These are phyloP conservation scores for Venturia nashicola DNA, from an alignment of 2,329 filamentous ascomycete species.

Conservation along the genomic window DNA sequence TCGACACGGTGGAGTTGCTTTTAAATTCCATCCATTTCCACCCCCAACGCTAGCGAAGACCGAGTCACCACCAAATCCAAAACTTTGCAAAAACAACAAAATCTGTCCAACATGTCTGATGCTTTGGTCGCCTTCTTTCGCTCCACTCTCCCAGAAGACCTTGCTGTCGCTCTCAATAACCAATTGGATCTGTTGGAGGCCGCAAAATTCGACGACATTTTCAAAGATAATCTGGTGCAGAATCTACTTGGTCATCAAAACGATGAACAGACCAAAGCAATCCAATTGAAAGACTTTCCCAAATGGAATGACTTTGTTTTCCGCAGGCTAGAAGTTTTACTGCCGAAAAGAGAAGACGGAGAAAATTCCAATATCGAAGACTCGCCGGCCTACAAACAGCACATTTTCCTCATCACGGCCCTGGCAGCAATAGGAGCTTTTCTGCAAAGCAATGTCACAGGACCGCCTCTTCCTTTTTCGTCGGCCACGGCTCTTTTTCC, in stretches of 20 bases:
- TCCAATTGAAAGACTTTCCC: slow-evolving; percentile 21
- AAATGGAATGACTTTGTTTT: slow-evolving; percentile 35
- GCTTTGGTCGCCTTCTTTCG: slow-evolving; percentile 29
- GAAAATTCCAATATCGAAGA: slow-evolving; percentile 13
- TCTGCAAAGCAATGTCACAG: slow-evolving; percentile 77
- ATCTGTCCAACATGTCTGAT: slow-evolving; percentile 25
- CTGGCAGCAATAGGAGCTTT: slow-evolving; percentile 65
- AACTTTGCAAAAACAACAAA: neutral
- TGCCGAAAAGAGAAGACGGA: slow-evolving; percentile 18
- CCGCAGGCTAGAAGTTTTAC: slow-evolving; percentile 26
- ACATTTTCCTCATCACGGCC: slow-evolving; percentile 42
- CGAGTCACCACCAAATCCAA: neutral
- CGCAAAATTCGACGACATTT: slow-evolving; percentile 29
- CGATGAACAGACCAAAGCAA: slow-evolving; percentile 20
- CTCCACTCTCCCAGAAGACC: slow-evolving; percentile 28
- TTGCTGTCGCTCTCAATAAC: slow-evolving; percentile 24
- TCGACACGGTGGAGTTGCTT: neutral
- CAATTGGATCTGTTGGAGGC: slow-evolving; percentile 27
- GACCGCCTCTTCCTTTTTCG: slow-evolving; percentile 58
- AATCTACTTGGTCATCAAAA: slow-evolving; percentile 28
- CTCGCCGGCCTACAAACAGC: slow-evolving; percentile 13
- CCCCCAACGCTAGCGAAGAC: neutral
- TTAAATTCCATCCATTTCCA: neutral
- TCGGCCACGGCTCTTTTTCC: slow-evolving; percentile 39
- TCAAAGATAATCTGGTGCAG: slow-evolving; percentile 27